Evolutionary conservation across 495 filamentous ascomycete species (phyloP).

Genomic region (Podospora sp.): DNA sequence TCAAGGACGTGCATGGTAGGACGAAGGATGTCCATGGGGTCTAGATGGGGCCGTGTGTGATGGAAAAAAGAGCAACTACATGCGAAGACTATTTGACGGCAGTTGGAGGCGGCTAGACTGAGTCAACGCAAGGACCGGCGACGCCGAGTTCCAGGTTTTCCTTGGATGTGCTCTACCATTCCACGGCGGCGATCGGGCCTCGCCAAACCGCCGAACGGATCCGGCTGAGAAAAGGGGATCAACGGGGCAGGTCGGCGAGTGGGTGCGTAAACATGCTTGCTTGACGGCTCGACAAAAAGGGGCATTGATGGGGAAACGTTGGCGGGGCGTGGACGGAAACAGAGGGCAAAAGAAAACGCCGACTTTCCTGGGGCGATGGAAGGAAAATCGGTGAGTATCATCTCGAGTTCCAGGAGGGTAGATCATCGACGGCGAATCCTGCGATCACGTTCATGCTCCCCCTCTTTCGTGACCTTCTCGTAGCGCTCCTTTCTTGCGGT

Average conservation of each 20-base stretch:
- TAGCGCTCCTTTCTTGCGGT: not conserved
- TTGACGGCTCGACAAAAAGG: conserved; percentile 6
- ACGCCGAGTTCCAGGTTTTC: conserved; percentile 24
- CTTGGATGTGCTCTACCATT: conserved; percentile 5
- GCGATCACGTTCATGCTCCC: conserved; percentile 23
- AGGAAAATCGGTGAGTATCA: conserved; percentile 27
- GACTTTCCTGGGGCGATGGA: not conserved
- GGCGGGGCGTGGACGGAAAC: not conserved
- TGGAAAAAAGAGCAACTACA: conserved; percentile 1
- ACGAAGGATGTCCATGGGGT: too few species aligned
- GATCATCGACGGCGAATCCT: conserved; percentile 27
- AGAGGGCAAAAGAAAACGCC: conserved; percentile 4
- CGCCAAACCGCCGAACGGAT: not conserved
- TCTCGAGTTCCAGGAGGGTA: conserved; percentile 28
- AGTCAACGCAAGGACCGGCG: conserved; percentile 10
- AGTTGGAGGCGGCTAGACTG: conserved; percentile 7
- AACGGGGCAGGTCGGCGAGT: not conserved
- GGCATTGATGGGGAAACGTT: not conserved
- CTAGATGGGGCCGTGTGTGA: not conserved
- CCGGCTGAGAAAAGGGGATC: not conserved
- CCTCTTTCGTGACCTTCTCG: not conserved
- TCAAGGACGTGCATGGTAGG: not conserved
- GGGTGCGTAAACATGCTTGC: not conserved
- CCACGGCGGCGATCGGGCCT: conserved; percentile 11
- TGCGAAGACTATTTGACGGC: conserved; percentile 1